Evolutionary conservation across 305 asterid genomes (phyloP), one percentile per base, ranked within the genome.

Genomic region (Striga hermonthica): DNA sequence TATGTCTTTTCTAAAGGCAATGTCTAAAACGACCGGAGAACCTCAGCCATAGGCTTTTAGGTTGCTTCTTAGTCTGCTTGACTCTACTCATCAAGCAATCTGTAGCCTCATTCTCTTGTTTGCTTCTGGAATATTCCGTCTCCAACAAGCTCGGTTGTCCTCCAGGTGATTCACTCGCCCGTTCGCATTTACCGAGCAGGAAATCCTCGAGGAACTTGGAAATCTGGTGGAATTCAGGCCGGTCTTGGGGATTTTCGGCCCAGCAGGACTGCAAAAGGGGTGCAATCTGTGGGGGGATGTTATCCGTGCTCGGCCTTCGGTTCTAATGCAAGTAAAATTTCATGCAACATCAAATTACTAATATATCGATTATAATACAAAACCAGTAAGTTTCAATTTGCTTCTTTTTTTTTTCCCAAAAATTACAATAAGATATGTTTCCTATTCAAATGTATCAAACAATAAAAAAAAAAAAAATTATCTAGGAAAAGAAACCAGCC

Each of bases 221-320:
- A 57, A 86, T 83, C 68, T 82, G 82, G 55, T 15, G 48, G 52
- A 86, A 86, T 57, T 86, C 90, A 4, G 88, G 95, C 9, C 95
- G 80, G n/a, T 76, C 75, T 64, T 66, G 66, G 1, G 95, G 88
- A 49, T 84, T 75, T 58, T 71, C 79, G n/a, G 86, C 86, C 90
- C 95, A 86, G 58, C 88, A 79, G 49, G 90, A 80, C 28, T 71
- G 53, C 39, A 86, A 35, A 58, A 84, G 81, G 45, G 89, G 83
- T 36, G 67, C 74, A 10, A 86, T 55, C n/a, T 75, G 73, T 56
- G 47, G 65, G 1, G 89, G 95, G 67, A 86, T 82, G 39, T 66
- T 66, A 31, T 84, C 95, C 52, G 68, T 56, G 72, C 76, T 76
- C 1, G 91, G 95, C 80, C 95, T 68, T 59, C 69, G 66, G 65